Evolutionary conservation across 1,284 basidiomycete genomes (phyloP), one percentile per base, ranked within the genome.

Genomic region (Rhizoctonia solani): DNA sequence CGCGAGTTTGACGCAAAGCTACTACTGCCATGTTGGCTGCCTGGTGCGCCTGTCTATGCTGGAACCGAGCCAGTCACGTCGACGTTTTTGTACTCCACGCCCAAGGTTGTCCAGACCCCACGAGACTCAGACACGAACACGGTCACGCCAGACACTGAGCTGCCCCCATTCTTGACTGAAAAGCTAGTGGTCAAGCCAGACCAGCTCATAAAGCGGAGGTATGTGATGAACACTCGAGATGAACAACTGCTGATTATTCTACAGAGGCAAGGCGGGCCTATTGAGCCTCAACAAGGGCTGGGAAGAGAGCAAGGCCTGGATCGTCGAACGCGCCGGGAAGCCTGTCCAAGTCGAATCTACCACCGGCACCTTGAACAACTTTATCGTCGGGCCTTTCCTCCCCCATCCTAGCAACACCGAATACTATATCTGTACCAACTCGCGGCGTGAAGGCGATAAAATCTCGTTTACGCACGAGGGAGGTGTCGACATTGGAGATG

Each of bases 381-480:
- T 98, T 81, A 97, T 99, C 79, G 87, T 98, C 72, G 96, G 99
- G 81, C 96, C 96, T 34, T 98, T 99, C 88, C 85, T 96, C 69
- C 96, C 96, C 59, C 96, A 99, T 78, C 89, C 92, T 2, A 87
- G 92, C 69, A 84, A 95, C 77, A 92, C 93, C 73, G 96, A 99
- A 78, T 98, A 94, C 82, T 99, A 98, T 80, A 92, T 99, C 76
- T 99, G 96, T 81, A 93, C 99, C 81, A 98, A 90, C 81, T 98
- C 96, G 34, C 87, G 87, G 25, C 92, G 96, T 74, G 92, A 98
- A 77, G 95, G 93, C 70, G 96, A 99, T 78, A 87, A 89, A 71
- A 97, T 99, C 77, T 90, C 98, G 76, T 99, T 99, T 86, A 98
- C 96, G 54, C 95, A 98, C 79, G 95, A 98, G 78, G 97, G 96